Base-by-base conservation (phyloP, 2,329 filamentous ascomycete species). In the Berkeleyomyces basicola region DNA sequence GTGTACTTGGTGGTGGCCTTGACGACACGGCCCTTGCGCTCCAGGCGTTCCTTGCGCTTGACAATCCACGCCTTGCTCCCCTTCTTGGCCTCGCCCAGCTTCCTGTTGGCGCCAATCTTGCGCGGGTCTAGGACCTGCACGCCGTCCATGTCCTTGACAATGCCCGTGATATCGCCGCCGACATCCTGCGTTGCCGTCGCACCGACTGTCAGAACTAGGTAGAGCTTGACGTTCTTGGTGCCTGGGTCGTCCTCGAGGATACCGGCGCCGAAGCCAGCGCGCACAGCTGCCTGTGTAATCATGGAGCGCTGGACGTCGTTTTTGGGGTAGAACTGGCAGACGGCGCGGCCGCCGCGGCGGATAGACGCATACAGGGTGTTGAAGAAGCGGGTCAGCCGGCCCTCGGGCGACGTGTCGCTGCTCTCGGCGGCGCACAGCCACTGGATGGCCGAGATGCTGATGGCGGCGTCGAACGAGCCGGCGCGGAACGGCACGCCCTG, bases 271-370 rank as follows among this genome's bases (percentile, higher is more conserved):
- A 99, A 99, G 0, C 93, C 93, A 1, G 93, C 93, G 70, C 88
- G 90, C 65, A 97, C 87, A 0, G 93, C 93, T 0, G 93, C 93
- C 64, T 82, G 81, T 60, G 86, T 89, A 68, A 99, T 95, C 91
- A 99, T 96, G 70, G 82, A 84, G 70, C 91, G 83, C 76, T 99
- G 93, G 66, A 82, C 79, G 68, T 95, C 87, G 72, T 99, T 97
- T 76, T 96, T 96, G 2, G 93, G 93, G 72, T 99, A 99, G 73
- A 99, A 99, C 70, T 99, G 93, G 71, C 91, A 96, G 11, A 97
- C 92, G 0, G 93, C 93, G 44, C 90, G 81, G 0, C 90, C 93
- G 4, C 93, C 93, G 23, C 93, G 79, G 66, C 85, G 83, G 66
- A 99, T 75, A 65, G 84, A 85, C 0, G 90, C 87, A 74, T 97